Evolutionary conservation across 805 yeast species (phyloP).

Genomic region (Yarrowia bubula): DNA sequence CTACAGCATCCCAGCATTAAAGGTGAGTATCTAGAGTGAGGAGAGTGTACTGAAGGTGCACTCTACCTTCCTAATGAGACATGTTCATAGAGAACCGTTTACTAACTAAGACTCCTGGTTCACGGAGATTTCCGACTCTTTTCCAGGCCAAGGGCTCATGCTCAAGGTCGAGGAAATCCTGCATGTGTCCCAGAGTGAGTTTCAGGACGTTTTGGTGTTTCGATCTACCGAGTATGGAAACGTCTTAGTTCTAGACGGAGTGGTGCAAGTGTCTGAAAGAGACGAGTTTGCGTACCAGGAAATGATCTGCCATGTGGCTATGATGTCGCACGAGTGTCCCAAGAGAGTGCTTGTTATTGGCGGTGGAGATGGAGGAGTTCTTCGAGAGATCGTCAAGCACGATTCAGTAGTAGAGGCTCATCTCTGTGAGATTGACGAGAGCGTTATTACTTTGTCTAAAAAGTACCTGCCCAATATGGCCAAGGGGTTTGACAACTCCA

Average conservation of each 20-base stretch:
- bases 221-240: constrained; percentile 76
- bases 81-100: too few species aligned
- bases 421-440: constrained; percentile 85
- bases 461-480: constrained; percentile 79
- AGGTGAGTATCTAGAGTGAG: neutral
- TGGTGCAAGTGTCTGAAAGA: constrained; percentile 84
- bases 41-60: too few species aligned
- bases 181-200: constrained; percentile 80
- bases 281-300: constrained; percentile 96
- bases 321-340: constrained; percentile 75
- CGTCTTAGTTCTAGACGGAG: constrained; percentile 85
- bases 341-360: constrained; percentile 81
- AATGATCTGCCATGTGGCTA: constrained; percentile 79
- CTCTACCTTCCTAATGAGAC: too few species aligned
- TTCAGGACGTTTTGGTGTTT: constrained; percentile 81
- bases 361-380: constrained; percentile 95
- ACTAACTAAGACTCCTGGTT: constrained; percentile 79
- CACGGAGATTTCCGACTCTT: constrained; percentile 90
- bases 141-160: constrained; percentile 99
- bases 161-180: constrained; percentile 82
- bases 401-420: constrained; percentile 58
- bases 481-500: constrained; percentile 57
- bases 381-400: constrained; percentile 83
- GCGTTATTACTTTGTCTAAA: constrained; percentile 69
- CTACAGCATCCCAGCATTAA: neutral